Evolutionary conservation across 495 filamentous ascomycete species (phyloP).

Genomic region (Trichoderma parareesei): DNA sequence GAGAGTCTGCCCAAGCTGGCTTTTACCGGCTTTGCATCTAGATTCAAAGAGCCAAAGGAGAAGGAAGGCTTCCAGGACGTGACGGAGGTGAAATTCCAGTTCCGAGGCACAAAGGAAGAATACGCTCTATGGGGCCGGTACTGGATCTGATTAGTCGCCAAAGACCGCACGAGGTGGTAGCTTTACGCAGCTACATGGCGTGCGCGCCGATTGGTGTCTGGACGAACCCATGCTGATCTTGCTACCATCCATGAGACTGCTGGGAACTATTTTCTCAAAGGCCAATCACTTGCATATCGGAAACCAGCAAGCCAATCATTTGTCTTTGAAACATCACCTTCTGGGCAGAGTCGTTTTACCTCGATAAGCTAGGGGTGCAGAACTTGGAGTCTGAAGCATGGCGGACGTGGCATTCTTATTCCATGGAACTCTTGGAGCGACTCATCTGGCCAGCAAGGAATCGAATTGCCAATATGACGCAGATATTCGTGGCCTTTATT

Average conservation of each 20-base stretch:
- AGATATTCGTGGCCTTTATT: no score
- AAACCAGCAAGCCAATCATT: no score
- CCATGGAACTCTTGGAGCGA: no score
- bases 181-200: neutral
- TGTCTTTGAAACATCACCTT: no score
- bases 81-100: conserved; percentile 54
- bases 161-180: neutral
- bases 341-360: no score
- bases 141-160: conserved; percentile 48
- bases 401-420: no score
- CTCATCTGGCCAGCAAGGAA: no score
- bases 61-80: conserved; percentile 83
- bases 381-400: no score
- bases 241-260: neutral
- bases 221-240: no score
- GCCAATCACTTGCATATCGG: neutral
- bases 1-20: conserved; percentile 67
- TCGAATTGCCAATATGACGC: no score
- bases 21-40: conserved; percentile 61
- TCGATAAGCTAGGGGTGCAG: no score
- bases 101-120: conserved; percentile 39
- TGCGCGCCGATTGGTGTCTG: neutral
- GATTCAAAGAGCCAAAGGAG: conserved; percentile 62
- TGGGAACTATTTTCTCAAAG: neutral
- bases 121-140: conserved; percentile 62